Percentiles rank a stretch among this genome's conserved stretches.
Evolutionary conservation across 495 filamentous ascomycete genomes (phyloP).

Genomic region (Hyaloscypha bicolor): DNA sequence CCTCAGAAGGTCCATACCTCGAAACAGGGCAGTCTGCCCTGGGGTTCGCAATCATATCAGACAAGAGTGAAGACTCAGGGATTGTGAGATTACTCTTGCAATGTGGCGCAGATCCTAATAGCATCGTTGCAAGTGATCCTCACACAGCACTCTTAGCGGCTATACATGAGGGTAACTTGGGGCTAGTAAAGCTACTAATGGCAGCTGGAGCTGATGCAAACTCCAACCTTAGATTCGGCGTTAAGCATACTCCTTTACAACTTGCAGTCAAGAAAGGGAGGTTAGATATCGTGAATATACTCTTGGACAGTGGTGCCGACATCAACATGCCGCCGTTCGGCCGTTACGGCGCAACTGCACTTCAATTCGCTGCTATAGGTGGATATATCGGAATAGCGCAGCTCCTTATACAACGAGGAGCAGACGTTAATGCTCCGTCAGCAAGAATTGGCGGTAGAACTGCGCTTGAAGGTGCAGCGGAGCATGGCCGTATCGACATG

Average conservation of each 20-base stretch:
- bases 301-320: slow-evolving; percentile 37
- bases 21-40: slow-evolving; percentile 10
- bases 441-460: slow-evolving; percentile 37
- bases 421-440: slow-evolving; percentile 36
- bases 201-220: slow-evolving; percentile 20
- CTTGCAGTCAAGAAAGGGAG: slow-evolving; percentile 45
- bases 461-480: slow-evolving; percentile 46
- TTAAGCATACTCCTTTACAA: slow-evolving; percentile 44
- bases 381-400: slow-evolving; percentile 32
- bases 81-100: slow-evolving; percentile 12
- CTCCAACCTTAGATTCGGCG: background rate
- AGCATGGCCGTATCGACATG: slow-evolving; percentile 48
- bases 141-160: slow-evolving; percentile 16
- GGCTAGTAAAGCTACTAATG: slow-evolving; percentile 10
- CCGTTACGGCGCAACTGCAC: slow-evolving; percentile 32
- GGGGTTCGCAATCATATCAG: slow-evolving; percentile 12
- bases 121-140: slow-evolving; percentile 2
- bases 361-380: slow-evolving; percentile 39
- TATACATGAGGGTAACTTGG: slow-evolving; percentile 9
- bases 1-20: background rate
- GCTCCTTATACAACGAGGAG: slow-evolving; percentile 32
- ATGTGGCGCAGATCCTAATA: slow-evolving; percentile 18
- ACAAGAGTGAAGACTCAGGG: background rate
- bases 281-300: slow-evolving; percentile 47
- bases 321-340: background rate